Conservation (phyloP, 1,284 basidiomycete genomes). For the Agroathelia rolfsii region DNA sequence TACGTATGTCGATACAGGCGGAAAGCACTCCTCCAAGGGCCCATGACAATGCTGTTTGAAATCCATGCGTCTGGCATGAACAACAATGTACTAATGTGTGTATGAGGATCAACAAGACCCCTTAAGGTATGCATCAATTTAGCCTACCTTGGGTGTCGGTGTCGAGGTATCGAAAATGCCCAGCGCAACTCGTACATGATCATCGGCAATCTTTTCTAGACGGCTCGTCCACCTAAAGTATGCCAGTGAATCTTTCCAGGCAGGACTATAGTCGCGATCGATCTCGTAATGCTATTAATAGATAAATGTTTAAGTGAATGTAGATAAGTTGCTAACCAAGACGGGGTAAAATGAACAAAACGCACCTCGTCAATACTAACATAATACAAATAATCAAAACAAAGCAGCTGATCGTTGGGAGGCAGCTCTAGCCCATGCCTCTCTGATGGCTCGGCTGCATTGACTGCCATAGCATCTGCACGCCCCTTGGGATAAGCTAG, state of each 20-base stretch:
- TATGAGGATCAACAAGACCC: constrained; percentile 21
- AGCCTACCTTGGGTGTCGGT: constrained; percentile 29
- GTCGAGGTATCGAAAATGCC: constrained; percentile 23
- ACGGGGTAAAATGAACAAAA: background rate
- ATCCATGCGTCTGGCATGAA: constrained; percentile 57
- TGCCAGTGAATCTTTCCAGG: constrained; percentile 37
- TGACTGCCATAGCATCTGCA: constrained; percentile 19
- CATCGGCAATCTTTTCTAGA: constrained; percentile 27
- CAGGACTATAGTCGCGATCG: constrained; percentile 38
- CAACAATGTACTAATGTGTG: constrained; percentile 50
- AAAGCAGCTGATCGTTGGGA: constrained; percentile 43
- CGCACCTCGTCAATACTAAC: constrained; percentile 21
- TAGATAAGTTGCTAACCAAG: background rate
- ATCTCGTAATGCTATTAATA: constrained; percentile 28
- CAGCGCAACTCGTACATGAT: constrained; percentile 32
- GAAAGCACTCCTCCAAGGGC: constrained; percentile 46
- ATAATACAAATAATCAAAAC: constrained; percentile 48
- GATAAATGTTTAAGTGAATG: background rate
- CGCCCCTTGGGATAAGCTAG: constrained; percentile 30
- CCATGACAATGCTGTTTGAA: constrained; percentile 43
- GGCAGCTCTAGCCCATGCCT: constrained; percentile 22
- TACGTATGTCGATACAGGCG: constrained; percentile 46
- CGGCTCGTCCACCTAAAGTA: constrained; percentile 35
- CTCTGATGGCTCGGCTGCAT: constrained; percentile 28
- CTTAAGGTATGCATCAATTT: constrained; percentile 18